Conservation (phyloP, 2,329 filamentous ascomycete genomes). For the Didymella sp. region DNA sequence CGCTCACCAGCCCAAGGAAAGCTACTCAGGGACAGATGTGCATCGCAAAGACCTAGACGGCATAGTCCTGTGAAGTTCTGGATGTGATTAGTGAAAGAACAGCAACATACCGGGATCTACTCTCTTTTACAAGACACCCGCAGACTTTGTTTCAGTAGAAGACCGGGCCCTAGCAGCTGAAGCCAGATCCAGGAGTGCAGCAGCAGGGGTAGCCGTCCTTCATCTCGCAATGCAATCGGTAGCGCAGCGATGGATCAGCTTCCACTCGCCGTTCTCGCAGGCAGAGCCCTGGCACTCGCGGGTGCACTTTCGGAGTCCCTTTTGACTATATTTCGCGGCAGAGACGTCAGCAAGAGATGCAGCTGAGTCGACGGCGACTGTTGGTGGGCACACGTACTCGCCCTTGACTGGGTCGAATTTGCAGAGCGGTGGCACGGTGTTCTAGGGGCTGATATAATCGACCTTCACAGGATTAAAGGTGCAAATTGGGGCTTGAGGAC, state of each 20-base stretch:
- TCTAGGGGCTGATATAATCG: neutral
- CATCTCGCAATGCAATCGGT: constrained; percentile 17
- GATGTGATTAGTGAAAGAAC: neutral
- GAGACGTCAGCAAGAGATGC: neutral
- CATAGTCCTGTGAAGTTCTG: neutral
- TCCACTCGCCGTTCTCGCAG: constrained; percentile 1
- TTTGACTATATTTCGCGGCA: neutral
- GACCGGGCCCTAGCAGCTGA: neutral
- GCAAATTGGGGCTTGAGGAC: constrained; percentile 1
- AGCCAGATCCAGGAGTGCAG: constrained; percentile 1
- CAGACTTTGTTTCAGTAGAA: no score
- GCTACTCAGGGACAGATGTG: neutral
- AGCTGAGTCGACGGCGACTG: neutral
- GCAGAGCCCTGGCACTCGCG: constrained; percentile 3
- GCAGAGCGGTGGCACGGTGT: neutral
- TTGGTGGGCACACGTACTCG: neutral
- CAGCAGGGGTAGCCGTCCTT: constrained; percentile 11
- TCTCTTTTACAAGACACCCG: neutral
- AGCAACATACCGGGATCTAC: neutral
- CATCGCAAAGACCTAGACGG: neutral
- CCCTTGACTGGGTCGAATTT: neutral
- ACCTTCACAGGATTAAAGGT: neutral
- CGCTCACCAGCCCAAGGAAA: neutral
- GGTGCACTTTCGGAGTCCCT: constrained; percentile 5
- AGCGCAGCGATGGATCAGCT: constrained; percentile 19